A percentile compares a stretch with the other conserved stretches of the same genome.
Evolutionary conservation across 2,329 filamentous ascomycete species (phyloP).

Genomic region (Colletotrichum melonis): DNA sequence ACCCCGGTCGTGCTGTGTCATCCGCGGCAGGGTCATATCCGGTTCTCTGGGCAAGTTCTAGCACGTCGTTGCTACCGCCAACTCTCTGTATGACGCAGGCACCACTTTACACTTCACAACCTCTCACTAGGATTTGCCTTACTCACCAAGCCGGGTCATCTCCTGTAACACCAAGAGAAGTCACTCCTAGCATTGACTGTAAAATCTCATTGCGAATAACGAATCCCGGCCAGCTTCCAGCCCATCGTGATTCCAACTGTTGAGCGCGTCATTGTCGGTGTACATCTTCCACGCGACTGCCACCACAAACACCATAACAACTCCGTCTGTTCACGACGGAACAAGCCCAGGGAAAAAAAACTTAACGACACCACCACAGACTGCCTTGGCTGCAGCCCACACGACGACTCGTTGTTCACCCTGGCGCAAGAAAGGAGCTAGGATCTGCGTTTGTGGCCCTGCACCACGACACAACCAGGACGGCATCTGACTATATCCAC

Average conservation of each 20-base stretch:
- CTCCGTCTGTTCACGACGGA: not conserved
- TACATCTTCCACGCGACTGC: slow-evolving; percentile 8
- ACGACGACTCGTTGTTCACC: slow-evolving; percentile 16
- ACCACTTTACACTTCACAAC: slow-evolving; percentile 17
- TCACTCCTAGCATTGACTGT: not conserved
- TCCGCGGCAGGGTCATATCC: slow-evolving; percentile 27
- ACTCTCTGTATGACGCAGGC: slow-evolving; percentile 22
- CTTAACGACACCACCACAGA: slow-evolving; percentile 3
- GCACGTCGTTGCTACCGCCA: not conserved
- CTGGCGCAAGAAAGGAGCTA: slow-evolving; percentile 23
- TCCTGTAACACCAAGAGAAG: slow-evolving; percentile 12
- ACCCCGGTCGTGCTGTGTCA: slow-evolving; percentile 15
- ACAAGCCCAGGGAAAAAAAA: slow-evolving; percentile 5
- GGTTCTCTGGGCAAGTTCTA: slow-evolving; percentile 18
- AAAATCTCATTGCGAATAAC: not conserved
- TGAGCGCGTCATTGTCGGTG: not conserved
- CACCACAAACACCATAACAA: slow-evolving; percentile 15
- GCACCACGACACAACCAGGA: slow-evolving; percentile 16
- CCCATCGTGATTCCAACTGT: not conserved
- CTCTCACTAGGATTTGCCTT: slow-evolving; percentile 16
- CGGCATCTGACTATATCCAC: slow-evolving; percentile 35
- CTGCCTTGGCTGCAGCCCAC: slow-evolving; percentile 20
- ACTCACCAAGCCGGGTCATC: slow-evolving; percentile 9
- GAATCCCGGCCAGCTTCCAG: not conserved
- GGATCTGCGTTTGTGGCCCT: slow-evolving; percentile 25